Evolutionary conservation across 2,329 filamentous ascomycete species (phyloP).

Genomic region (Elsinoe arachidis): DNA sequence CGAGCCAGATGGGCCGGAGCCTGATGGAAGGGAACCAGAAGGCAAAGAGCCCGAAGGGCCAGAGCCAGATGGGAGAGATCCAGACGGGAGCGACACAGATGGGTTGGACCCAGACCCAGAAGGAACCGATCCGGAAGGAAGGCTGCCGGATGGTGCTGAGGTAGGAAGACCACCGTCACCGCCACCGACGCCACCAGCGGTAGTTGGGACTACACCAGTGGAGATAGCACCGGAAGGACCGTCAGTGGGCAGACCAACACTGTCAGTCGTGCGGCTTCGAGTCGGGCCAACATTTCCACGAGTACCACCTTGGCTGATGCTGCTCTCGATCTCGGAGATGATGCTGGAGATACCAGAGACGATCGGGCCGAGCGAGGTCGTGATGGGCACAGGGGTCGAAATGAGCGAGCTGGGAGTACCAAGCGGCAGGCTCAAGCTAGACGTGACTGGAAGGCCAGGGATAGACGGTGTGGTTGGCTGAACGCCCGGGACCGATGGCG

Average conservation of each 20-base stretch:
- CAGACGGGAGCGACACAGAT: background rate
- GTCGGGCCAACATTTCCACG: background rate
- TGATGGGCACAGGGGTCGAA: background rate
- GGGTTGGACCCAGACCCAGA: background rate
- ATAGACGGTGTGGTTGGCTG: background rate
- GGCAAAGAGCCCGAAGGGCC: background rate
- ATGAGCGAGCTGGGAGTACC: conserved; percentile 1
- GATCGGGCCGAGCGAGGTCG: background rate
- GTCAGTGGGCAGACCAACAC: background rate
- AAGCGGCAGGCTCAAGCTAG: background rate
- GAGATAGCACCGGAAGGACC: background rate
- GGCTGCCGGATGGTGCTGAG: background rate
- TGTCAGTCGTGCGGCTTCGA: background rate
- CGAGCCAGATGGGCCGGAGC: background rate
- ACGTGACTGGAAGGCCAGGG: background rate
- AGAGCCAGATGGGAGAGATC: background rate
- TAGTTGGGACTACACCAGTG: background rate
- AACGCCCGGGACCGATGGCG: background rate
- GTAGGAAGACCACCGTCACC: background rate
- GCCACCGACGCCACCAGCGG: background rate
- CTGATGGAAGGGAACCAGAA: background rate
- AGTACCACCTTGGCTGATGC: conserved; percentile 1
- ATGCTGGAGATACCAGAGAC: background rate
- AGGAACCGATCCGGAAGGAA: background rate
- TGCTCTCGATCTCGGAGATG: conserved; percentile 2